Base-by-base conservation (phyloP, 2,329 filamentous ascomycete species). In the Chalaropsis ovoidea region DNA sequence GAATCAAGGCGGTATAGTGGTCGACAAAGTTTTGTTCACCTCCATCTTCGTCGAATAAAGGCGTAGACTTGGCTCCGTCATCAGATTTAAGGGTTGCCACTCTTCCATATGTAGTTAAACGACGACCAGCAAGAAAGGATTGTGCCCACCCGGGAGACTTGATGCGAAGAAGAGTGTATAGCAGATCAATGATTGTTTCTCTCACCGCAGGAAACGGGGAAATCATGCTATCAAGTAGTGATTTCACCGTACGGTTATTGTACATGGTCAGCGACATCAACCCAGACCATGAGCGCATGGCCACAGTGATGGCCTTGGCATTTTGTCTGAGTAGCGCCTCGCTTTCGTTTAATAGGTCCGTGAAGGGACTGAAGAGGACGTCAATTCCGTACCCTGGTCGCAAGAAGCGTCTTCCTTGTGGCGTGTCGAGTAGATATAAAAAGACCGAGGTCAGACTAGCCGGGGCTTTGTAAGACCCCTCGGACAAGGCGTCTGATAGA, bases 121-220 rank as follows among this genome's bases (percentile, higher is more conserved):
- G 82, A 69, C 94, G 84, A 7, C 94, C 95, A 43, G 95, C 94
- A 60, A 99, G 82, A 73, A 96, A 99, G 0, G 93, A 95, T 0
- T 90, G 92, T 7, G 94, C 95, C 94, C 94, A 99, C 8, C 91
- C 86, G 54, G 94, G 86, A 67, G 92, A 87, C 70, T 97, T 97
- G 72, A 99, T 96, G 43, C 93, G 86, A 63, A 99, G 76, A 2
- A 87, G 74, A 0, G 81, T 81, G 71, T 95, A 96, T 19, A 99
- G 76, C 13, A 99, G 78, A 73, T 99, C 94, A 68, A 99, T 81
- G 19, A 96, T 85, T 0, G 92, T 87, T 72, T 95, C 91, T 61
- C 82, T 78, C 61, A 86, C 80, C 0, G 75, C 72, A 5, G 80
- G 75, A 64, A 79, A 82, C 0, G 84, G 83, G 10, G 86, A 75